A percentile compares a stretch with the other conserved stretches of the same genome.
These are phyloP conservation scores for Colletotrichum cordylinicola DNA, from an alignment of 2,329 filamentous ascomycete genomes.

Conservation along the genomic window DNA sequence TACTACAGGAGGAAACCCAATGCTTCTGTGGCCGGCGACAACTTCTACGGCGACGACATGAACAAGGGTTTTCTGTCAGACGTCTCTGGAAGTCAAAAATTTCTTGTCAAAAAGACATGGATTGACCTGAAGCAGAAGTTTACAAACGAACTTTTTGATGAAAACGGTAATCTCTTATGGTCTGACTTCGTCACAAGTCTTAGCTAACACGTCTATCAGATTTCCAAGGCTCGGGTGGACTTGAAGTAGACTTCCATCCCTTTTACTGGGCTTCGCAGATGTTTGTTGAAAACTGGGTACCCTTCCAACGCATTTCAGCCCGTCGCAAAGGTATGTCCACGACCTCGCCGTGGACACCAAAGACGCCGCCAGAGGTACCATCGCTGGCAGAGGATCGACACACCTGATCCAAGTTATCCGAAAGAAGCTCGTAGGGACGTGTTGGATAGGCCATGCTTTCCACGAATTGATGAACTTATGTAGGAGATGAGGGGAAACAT, in stretches of 20 bases:
- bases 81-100: background rate
- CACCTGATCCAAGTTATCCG: background rate
- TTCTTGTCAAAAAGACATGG: background rate
- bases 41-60: background rate
- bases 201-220: background rate
- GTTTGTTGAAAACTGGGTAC: conserved; percentile 46
- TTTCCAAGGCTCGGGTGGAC: background rate
- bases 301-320: background rate
- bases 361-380: background rate
- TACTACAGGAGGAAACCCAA: conserved; percentile 40
- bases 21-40: background rate
- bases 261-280: conserved; percentile 52
- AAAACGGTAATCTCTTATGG: background rate
- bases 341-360: background rate
- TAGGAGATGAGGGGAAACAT: background rate
- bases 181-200: background rate
- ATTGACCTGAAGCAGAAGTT: background rate
- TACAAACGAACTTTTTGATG: background rate
- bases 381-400: background rate
- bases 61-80: background rate
- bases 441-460: background rate
- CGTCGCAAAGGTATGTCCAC: background rate
- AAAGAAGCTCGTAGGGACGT: background rate
- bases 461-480: background rate
- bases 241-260: background rate